A percentile compares a stretch with the other conserved stretches of the same genome.
Evolutionary conservation across 176 grass and related monocot species (phyloP).

Genomic region (Rhipidocladum racemiflorum): DNA sequence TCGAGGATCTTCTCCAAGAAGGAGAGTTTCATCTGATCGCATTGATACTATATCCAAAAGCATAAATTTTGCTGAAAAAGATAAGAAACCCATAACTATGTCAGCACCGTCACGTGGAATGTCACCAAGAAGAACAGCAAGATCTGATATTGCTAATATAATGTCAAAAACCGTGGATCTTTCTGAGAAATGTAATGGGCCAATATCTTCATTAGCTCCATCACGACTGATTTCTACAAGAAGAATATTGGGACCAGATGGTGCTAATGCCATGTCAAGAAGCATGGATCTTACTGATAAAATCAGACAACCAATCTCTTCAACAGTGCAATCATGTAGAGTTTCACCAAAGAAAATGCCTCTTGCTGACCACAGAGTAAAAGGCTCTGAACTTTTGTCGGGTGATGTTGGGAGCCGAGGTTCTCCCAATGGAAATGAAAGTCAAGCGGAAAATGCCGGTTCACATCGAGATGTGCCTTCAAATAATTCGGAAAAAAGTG

Average conservation of each 20-base stretch:
- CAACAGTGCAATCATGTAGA: conserved; percentile 37
- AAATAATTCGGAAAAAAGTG: conserved; percentile 51
- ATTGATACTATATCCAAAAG: conserved; percentile 42
- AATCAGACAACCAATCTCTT: conserved; percentile 38
- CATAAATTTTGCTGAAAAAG: conserved; percentile 45
- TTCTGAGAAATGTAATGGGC: conserved; percentile 46
- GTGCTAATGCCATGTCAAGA: conserved; percentile 57
- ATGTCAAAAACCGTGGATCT: conserved; percentile 57
- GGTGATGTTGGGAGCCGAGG: conserved; percentile 44
- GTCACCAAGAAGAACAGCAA: conserved; percentile 49
- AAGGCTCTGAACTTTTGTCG: conserved; percentile 28
- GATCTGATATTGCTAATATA: conserved; percentile 36
- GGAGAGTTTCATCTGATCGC: conserved; percentile 40
- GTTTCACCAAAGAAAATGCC: conserved; percentile 47
- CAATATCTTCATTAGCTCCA: conserved; percentile 36
- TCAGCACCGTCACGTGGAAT: conserved; percentile 40
- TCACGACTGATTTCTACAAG: conserved; percentile 40
- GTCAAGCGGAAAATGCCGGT: conserved; percentile 42
- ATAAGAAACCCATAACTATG: conserved; percentile 25
- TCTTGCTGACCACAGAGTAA: conserved; percentile 39
- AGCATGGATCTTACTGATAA: conserved; percentile 54
- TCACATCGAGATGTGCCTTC: conserved; percentile 48
- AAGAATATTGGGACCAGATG: conserved; percentile 46
- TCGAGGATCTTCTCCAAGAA: conserved; percentile 55
- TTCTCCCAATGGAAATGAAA: conserved; percentile 48